These are phyloP conservation scores for Xylariaceae sp. DNA, from an alignment of 2,329 filamentous ascomycete genomes.

Conservation along the genomic window DNA sequence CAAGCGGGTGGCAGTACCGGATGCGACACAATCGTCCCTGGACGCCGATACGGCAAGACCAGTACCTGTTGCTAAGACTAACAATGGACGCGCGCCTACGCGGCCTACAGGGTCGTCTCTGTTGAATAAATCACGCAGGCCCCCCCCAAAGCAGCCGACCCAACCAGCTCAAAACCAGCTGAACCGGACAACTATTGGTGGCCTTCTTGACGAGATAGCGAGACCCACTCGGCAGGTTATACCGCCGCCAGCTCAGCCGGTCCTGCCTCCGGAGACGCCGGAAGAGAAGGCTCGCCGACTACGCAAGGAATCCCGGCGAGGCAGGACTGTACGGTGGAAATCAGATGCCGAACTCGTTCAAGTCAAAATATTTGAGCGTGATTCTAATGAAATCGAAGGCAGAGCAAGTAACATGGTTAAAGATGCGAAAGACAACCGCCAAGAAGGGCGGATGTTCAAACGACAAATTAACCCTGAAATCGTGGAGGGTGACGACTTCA, in stretches of 20 bases:
- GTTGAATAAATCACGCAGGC: conserved; percentile 44
- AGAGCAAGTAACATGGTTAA: conserved; percentile 62
- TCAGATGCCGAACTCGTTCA: conserved; percentile 60
- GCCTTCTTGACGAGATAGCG: conserved; percentile 46
- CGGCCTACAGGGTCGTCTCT: conserved; percentile 34
- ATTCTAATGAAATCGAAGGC: conserved; percentile 64
- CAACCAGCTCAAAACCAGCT: conserved; percentile 25
- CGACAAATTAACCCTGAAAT: conserved; percentile 41
- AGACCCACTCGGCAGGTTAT: conserved; percentile 47
- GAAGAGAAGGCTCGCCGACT: conserved; percentile 63
- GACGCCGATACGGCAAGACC: conserved; percentile 31
- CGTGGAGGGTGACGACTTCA: conserved; percentile 53
- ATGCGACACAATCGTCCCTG: conserved; percentile 13
- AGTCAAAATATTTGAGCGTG: conserved; percentile 64
- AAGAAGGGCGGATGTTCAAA: conserved; percentile 65
- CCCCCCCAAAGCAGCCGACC: conserved; percentile 36
- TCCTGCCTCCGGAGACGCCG: conserved; percentile 56
- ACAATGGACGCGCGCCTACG: conserved; percentile 16
- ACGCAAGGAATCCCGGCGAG: conserved; percentile 65
- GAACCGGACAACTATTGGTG: conserved; percentile 46
- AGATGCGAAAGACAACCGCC: conserved; percentile 66
- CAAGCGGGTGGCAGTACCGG: conserved; percentile 37
- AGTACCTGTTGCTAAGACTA: conserved; percentile 18
- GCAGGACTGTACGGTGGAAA: conserved; percentile 66
- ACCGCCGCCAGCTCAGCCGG: conserved; percentile 35